Evolutionary conservation across 768 basidiomycete species (phyloP).

Genomic region (Lyophyllum shimeji): DNA sequence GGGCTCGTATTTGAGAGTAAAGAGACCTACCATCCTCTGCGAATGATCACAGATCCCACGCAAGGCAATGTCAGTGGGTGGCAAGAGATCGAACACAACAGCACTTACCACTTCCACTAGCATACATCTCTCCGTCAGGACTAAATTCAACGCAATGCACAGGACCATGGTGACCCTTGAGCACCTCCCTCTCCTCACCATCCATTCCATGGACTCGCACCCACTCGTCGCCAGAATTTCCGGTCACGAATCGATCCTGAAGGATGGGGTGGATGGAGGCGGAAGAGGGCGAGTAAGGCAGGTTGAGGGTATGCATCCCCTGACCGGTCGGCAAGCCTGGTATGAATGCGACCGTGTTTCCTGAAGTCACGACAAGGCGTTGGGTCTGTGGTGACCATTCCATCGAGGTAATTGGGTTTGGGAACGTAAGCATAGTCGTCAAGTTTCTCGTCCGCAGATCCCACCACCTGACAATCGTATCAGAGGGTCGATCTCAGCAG

Average conservation of each 20-base stretch:
- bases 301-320: slow-evolving; percentile 71
- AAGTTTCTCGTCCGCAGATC: slow-evolving; percentile 80
- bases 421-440: slow-evolving; percentile 69
- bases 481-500: slow-evolving; percentile 13
- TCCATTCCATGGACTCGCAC: slow-evolving; percentile 90
- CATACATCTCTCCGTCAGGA: slow-evolving; percentile 97
- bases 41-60: slow-evolving; percentile 9
- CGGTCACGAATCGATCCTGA: slow-evolving; percentile 91
- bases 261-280: slow-evolving; percentile 91
- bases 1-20: background rate
- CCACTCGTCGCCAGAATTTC: slow-evolving; percentile 91
- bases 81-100: slow-evolving; percentile 8
- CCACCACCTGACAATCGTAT: slow-evolving; percentile 76
- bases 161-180: slow-evolving; percentile 97
- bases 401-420: slow-evolving; percentile 89
- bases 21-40: slow-evolving; percentile 66
- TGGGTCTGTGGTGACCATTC: slow-evolving; percentile 82
- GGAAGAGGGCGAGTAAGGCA: slow-evolving; percentile 88
- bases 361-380: slow-evolving; percentile 86
- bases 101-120: slow-evolving; percentile 89
- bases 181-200: slow-evolving; percentile 86
- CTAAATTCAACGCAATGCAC: slow-evolving; percentile 93
- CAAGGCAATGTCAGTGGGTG: slow-evolving; percentile 4
- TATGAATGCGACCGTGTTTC: slow-evolving; percentile 91
- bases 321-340: slow-evolving; percentile 66